Conservation (phyloP, 139 green algal species). For the Chlamydomonas applanata region DNA sequence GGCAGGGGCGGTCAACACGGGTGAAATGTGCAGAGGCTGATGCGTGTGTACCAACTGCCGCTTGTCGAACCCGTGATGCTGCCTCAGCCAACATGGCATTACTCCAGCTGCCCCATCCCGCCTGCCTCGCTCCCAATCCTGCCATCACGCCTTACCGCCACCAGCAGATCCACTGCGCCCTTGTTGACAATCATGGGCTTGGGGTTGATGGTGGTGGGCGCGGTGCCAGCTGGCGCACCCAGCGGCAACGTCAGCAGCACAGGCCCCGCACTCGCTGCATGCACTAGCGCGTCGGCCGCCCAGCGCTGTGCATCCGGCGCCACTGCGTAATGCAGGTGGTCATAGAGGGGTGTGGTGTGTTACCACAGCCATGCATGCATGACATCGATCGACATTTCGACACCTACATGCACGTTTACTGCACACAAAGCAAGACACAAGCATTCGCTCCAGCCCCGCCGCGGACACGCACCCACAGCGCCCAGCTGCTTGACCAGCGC, state of each 20-base stretch:
- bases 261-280: background rate
- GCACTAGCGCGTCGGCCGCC: background rate
- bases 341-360: background rate
- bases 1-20: no score
- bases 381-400: no score
- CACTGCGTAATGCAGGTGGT: background rate
- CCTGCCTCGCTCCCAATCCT: no score
- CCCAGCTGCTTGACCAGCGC: conserved; percentile 15
- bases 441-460: no score
- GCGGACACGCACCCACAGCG: background rate
- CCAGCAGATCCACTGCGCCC: background rate
- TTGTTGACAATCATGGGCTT: conserved; percentile 6
- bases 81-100: no score
- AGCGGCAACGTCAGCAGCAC: background rate
- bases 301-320: background rate
- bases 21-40: no score
- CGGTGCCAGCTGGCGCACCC: background rate
- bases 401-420: no score
- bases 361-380: no score
- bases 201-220: background rate
- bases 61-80: no score
- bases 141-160: background rate
- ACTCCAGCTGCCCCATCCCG: no score
- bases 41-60: no score
- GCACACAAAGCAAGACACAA: no score